Evolutionary conservation across 345 rosid genomes (phyloP), one percentile per base, ranked within the genome.

Genomic region (Eucalyptus fibrosa): DNA sequence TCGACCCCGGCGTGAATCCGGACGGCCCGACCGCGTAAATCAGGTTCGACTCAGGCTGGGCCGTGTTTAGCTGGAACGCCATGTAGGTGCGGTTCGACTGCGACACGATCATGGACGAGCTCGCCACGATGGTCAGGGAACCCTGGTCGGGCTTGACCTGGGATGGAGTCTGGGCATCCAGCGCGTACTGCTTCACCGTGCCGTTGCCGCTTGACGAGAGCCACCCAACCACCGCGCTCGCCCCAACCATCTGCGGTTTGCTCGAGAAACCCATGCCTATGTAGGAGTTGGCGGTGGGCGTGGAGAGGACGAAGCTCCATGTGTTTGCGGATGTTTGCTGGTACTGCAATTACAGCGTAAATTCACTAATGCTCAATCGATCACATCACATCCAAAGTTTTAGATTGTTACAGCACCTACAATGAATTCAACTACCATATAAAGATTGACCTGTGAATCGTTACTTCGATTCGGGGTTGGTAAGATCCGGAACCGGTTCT

Each of bases 161-260:
- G 18, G 18, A 42, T 0, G 97, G 90, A 0, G 87, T 81, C 87
- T 88, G 87, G 7, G 94, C 99, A 6, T 92, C 90, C 10, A 97
- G 94, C 19, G 87, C 88, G 34, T 96, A 97, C 89, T 67, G 96
- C 90, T 96, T 95, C 6, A 91, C 90, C 5, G 9, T 51, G 14
- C 92, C 88, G 6, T 94, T 93, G 59, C 59, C 59, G 59, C 86
- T 91, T 3, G 90, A 10, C 17, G 97, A 91, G 45, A 95, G 9
- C 98, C 98, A 97, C 13, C 98, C 99, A 13, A 96, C 98, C 88
- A 96, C 69, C 2, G 99, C 98, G 80, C 97, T 96, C 4, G 97
- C 93, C 37, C 99, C 97, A 24, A 92, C 92, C 99, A 97, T 97
- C 45, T 9, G 11, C 5, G 95, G 97, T 86, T 86, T 86, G 89